Evolutionary conservation across 208 protist species (phyloP), one percentile per base, ranked within the genome.

Genomic region (Crithidia sp.): DNA sequence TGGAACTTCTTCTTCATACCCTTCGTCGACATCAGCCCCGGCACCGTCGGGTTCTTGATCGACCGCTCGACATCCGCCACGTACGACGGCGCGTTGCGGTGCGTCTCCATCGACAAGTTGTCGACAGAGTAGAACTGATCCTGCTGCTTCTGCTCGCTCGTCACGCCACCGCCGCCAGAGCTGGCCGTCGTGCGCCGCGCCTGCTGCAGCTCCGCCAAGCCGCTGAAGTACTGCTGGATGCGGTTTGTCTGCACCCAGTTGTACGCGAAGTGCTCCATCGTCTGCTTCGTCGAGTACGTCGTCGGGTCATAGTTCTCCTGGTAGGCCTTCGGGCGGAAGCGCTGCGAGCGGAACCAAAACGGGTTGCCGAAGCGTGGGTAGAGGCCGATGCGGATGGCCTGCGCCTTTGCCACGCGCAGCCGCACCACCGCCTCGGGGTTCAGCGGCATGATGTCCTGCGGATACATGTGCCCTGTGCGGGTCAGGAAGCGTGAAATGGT

Each of bases 1-100:
- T 94, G 87, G 70, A 96, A 96, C 81, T 96, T 96, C 76, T 95
- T 94, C 83, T 95, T 94, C 92, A 96, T 94, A 66, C 92, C 92
- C 77, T 93, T 94, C 10, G 92, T 95, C 16, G 88, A 94, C 92
- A 96, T 96, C 60, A 96, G 76, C 5, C 92, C 92, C 12, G 92
- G 92, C 67, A 96, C 92, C 12, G 92, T 95, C 36, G 92, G 89
- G 66, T 93, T 94, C 78, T 93, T 94, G 17, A 94, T 64, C 6
- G 89, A 94, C 28, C 84, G 79, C 73, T 91, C 86, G 62, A 96
- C 86, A 43, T 81, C 67, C 57, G 77, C 83, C 10, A 50, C 84
- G 77, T 92, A 95, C 39, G 79, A 82, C 17, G 79, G 68, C 52
- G 82, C 78, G 66, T 85, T 86, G 55, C 90, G 85, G 62, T 93